Conservation (phyloP, 2,329 filamentous ascomycete genomes). For the Exophiala spinifera region DNA sequence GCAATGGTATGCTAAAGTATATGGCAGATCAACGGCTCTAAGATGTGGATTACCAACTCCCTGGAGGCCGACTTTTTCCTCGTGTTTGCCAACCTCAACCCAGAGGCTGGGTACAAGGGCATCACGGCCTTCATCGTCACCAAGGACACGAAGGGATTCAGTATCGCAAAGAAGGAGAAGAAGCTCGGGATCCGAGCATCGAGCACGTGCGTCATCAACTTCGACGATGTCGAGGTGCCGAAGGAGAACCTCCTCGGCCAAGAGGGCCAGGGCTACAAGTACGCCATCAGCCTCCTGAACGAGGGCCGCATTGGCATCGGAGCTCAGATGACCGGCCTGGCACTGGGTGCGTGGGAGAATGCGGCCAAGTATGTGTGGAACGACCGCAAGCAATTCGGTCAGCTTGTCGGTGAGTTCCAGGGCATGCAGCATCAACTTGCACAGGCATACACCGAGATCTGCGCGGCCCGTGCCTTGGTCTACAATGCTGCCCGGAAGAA, state of each 20-base stretch:
- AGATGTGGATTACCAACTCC: slow-evolving; percentile 99
- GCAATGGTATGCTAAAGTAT: slow-evolving; percentile 5
- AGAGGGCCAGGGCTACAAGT: slow-evolving; percentile 93
- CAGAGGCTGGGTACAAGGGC: slow-evolving; percentile 88
- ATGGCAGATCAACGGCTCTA: slow-evolving; percentile 73
- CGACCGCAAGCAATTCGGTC: slow-evolving; percentile 94
- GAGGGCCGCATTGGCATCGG: slow-evolving; percentile 97
- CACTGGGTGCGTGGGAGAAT: slow-evolving; percentile 91
- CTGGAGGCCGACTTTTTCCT: slow-evolving; percentile 94
- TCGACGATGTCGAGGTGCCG: slow-evolving; percentile 91
- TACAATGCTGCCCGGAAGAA: slow-evolving; percentile 97
- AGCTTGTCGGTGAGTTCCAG: slow-evolving; percentile 93
- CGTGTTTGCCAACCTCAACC: slow-evolving; percentile 94
- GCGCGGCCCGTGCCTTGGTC: slow-evolving; percentile 83
- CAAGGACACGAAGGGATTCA: slow-evolving; percentile 84
- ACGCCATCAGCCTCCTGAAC: slow-evolving; percentile 89
- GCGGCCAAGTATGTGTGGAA: slow-evolving; percentile 96
- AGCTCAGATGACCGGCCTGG: slow-evolving; percentile 96
- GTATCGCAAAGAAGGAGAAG: slow-evolving; percentile 99
- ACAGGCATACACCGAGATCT: slow-evolving; percentile 91
- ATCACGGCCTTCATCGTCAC: slow-evolving; percentile 96
- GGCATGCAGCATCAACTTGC: slow-evolving; percentile 99
- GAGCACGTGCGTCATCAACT: slow-evolving; percentile 95
- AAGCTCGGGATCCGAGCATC: slow-evolving; percentile 95
- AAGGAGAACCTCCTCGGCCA: slow-evolving; percentile 83